Evolutionary conservation across 2,329 filamentous ascomycete genomes (phyloP), one percentile per base, ranked within the genome.

Genomic region (Pseudogymnoascus sp.): DNA sequence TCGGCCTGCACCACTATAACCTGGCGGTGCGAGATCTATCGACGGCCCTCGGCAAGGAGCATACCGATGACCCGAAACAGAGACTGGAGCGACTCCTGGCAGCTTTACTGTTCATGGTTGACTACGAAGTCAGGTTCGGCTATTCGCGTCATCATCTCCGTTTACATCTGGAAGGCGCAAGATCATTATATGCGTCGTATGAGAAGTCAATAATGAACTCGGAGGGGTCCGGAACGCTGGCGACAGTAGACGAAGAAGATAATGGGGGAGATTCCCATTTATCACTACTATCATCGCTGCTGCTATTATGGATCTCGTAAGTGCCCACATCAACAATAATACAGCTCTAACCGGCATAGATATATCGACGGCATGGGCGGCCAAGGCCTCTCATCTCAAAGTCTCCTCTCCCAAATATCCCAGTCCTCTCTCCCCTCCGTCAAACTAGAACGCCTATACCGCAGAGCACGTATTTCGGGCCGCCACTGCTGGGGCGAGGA

Each of bases 61-160:
- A 16, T 29, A 62, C 62, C 4, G 62, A 64, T 11, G 51, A 61
- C 31, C 63, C 64, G 18, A 67, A 57, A 11, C 51, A 57, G 26
- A 57, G 51, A 34, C 29, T 57, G 10, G 51, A 57, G 29, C 26
- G 51, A 57, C 51, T 57, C 4, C 29, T 57, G 10, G 51, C 51
- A 8, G 51, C 51, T 6, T 34, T 57, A 12, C 5, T 57, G 4
- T 57, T 57, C 26, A 57, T 57, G 51, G 51, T 57, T n/a, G 51
- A 57, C 51, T 57, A 57, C 18, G 51, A 57, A 7, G 29, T 34
- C 4, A 57, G 51, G 51, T 57, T 57, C 12, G 51, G 51, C n/a
- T 57, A 57, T 57, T 57, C 51, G 26, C 51, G 51, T n/a, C 51
- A 57, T 18, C 51, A 57, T 57, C 51, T 57, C 10, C 51, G 16